Conservation (phyloP, 176 grass and related monocot species). For the Avena eriantha region DNA sequence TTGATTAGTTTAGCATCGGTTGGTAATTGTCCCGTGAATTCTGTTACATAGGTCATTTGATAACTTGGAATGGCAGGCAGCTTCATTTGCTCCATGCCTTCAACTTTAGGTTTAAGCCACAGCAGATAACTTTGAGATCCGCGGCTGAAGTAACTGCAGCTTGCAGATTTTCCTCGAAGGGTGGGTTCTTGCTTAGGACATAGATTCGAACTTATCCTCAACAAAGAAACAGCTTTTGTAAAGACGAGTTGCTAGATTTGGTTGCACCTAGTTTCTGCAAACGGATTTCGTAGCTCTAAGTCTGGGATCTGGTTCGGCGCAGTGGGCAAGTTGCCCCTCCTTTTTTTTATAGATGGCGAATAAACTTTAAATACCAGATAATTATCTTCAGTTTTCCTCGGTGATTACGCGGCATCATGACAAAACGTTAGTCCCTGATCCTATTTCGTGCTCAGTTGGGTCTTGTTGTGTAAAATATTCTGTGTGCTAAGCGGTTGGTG, state of each 20-base stretch:
- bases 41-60: too few relatives aligned
- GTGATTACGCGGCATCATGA: neutral
- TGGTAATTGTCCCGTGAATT: too few relatives aligned
- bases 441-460: conserved; percentile 5
- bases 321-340: conserved; percentile 25
- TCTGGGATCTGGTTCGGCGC: conserved; percentile 17
- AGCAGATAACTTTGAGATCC: neutral
- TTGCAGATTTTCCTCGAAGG: neutral
- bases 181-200: conserved; percentile 34
- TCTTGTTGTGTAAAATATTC: conserved; percentile 22
- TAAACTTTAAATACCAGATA: conserved; percentile 18
- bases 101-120: neutral
- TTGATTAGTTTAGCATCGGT: too few relatives aligned
- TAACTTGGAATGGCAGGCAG: neutral
- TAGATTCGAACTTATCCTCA: neutral
- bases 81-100: neutral
- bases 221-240: neutral
- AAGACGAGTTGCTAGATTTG: conserved; percentile 25
- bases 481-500: conserved; percentile 2
- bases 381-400: conserved; percentile 12
- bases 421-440: conserved; percentile 11
- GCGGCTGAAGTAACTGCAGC: neutral
- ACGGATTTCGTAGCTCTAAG: conserved; percentile 30
- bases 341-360: neutral
- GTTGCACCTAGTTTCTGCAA: conserved; percentile 44